Evolutionary conservation across 805 yeast species (phyloP).

Genomic region (Starmera pachycereana): DNA sequence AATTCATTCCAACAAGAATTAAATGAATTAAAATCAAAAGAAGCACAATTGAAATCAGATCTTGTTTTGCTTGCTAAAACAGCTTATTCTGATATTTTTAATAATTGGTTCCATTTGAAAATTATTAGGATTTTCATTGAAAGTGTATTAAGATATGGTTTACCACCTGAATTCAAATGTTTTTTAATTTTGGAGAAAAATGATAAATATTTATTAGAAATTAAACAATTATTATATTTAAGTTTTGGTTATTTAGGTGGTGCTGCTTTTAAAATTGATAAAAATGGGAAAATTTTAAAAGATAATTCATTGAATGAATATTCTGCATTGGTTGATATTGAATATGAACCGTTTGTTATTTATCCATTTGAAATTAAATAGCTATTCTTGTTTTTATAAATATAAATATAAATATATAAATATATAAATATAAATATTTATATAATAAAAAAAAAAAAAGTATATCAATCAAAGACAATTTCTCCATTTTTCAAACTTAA

Average conservation of each 20-base stretch:
- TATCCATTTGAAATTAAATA: conserved; percentile 42
- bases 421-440: no score
- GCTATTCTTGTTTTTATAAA: no score
- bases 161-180: conserved; percentile 82
- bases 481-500: conserved; percentile 71
- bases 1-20: conserved; percentile 71
- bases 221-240: conserved; percentile 58
- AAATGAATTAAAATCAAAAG: conserved; percentile 63
- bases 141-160: conserved; percentile 88
- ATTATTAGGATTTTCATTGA: conserved; percentile 84
- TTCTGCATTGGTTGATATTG: conserved; percentile 87
- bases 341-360: conserved; percentile 92
- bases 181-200: conserved; percentile 26
- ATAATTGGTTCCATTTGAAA: conserved; percentile 87
- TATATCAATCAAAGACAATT: conserved; percentile 38
- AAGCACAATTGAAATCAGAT: conserved; percentile 65
- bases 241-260: conserved; percentile 90
- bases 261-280: conserved; percentile 65
- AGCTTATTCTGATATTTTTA: conserved; percentile 79
- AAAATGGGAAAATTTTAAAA: conserved; percentile 53
- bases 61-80: conserved; percentile 74
- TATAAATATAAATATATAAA: not conserved
- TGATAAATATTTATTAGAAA: conserved; percentile 33
- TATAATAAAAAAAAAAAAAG: no score
- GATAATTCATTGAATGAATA: conserved; percentile 70